A percentile compares a stretch with the other conserved stretches of the same genome.
Evolutionary conservation across 768 basidiomycete genomes (phyloP).

Genomic region (Solioccasus polychromus): DNA sequence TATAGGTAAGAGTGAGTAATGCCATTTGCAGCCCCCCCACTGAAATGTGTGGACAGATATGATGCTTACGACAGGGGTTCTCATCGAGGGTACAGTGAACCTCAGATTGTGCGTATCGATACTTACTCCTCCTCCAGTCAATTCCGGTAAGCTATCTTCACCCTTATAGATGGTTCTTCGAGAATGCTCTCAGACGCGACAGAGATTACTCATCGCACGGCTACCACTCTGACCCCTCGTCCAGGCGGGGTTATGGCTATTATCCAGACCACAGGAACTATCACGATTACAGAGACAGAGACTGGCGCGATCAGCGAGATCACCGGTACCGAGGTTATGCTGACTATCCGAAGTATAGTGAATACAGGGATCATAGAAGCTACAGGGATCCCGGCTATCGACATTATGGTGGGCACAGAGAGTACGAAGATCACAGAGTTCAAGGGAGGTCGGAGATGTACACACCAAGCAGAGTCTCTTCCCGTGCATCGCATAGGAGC

Average conservation of each 20-base stretch:
- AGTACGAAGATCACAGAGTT: conserved; percentile 11
- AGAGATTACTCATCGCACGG: conserved; percentile 22
- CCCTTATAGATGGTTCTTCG: conserved; percentile 7
- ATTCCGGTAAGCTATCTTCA: conserved; percentile 16
- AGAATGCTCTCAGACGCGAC: conserved; percentile 18
- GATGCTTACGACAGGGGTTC: conserved; percentile 23
- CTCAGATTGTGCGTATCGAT: conserved; percentile 26
- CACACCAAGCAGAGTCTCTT: conserved; percentile 21
- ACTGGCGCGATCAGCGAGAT: conserved; percentile 19
- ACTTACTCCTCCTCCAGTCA: conserved; percentile 15
- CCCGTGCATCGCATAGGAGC: conserved; percentile 28
- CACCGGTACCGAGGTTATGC: conserved; percentile 17
- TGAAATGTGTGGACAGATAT: conserved; percentile 21
- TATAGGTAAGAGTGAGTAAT: conserved; percentile 42
- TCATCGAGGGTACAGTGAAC: conserved; percentile 23
- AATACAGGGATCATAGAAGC: conserved; percentile 13
- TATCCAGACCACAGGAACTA: conserved; percentile 20
- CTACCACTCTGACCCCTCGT: conserved; percentile 24
- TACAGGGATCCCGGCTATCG: conserved; percentile 10
- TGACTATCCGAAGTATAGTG: conserved; percentile 14
- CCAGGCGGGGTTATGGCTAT: conserved; percentile 23
- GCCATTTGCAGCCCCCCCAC: background rate
- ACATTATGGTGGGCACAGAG: conserved; percentile 15
- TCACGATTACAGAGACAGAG: conserved; percentile 21
- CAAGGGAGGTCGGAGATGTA: conserved; percentile 14